Evolutionary conservation across 2,329 filamentous ascomycete species (phyloP).

Genomic region (Ambrosiella cleistominuta): DNA sequence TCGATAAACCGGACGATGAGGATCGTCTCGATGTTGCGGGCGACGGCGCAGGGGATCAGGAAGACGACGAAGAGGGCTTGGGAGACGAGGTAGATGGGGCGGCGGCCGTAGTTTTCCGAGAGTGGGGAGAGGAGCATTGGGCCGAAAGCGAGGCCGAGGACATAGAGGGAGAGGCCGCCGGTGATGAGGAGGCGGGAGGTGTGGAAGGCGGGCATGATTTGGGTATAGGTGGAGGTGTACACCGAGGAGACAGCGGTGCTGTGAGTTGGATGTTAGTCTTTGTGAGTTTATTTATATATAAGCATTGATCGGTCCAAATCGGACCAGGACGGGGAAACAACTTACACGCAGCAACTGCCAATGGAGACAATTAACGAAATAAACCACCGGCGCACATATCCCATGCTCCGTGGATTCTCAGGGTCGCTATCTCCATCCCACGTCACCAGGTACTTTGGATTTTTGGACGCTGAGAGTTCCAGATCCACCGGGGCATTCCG

Average conservation of each 20-base stretch:
- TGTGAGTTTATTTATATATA: too few relatives aligned
- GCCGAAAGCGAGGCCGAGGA: conserved; percentile 52
- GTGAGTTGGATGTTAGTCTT: conserved; percentile 3
- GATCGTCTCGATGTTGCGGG: conserved; percentile 66
- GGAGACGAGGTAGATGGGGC: conserved; percentile 61
- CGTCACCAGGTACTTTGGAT: conserved; percentile 44
- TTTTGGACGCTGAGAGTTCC: neutral
- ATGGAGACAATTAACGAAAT: conserved; percentile 58
- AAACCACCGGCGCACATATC: conserved; percentile 52
- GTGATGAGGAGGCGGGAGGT: conserved; percentile 56
- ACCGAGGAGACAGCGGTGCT: conserved; percentile 77
- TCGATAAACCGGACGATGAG: conserved; percentile 62
- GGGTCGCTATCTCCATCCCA: conserved; percentile 56
- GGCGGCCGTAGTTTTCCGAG: conserved; percentile 65
- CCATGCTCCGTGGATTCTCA: conserved; percentile 54
- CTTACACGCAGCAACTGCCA: conserved; percentile 70
- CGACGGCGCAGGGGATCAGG: conserved; percentile 65
- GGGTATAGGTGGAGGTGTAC: conserved; percentile 66
- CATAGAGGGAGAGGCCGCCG: conserved; percentile 66
- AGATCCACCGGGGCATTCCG: neutral
- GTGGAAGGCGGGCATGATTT: conserved; percentile 59
- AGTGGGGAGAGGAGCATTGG: conserved; percentile 46
- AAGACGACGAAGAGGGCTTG: conserved; percentile 63
- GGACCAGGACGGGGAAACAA: conserved; percentile 16
- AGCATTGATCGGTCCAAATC: too few relatives aligned